Percentiles rank a stretch among this genome's conserved stretches.
phyloP scores from a whole-genome alignment of 257 asterid genomes.

The Phtheirospermum japonicum region DNA sequence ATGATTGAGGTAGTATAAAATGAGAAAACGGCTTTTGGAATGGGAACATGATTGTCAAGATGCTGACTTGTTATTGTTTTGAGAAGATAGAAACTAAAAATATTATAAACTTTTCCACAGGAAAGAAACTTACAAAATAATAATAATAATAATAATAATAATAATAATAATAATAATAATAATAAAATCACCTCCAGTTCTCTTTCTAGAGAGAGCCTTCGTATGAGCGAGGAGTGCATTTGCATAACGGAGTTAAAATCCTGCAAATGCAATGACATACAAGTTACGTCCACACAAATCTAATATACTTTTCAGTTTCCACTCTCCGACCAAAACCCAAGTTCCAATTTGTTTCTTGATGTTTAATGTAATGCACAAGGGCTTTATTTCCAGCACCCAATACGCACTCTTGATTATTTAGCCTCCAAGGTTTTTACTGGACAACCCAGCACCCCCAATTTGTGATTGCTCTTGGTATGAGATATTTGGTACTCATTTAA shows the following conservation, averaged over 20 bases:
- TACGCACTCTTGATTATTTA: too few relatives aligned
- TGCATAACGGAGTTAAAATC: slow-evolving; percentile 47
- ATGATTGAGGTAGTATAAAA: too few relatives aligned
- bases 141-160: background rate
- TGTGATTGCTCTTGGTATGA: background rate
- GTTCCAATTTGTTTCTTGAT: background rate
- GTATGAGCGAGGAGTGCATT: slow-evolving; percentile 79
- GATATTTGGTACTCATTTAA: background rate
- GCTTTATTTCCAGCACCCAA: background rate
- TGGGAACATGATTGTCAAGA: too few relatives aligned
- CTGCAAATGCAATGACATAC: slow-evolving; percentile 37
- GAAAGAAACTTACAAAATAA: background rate
- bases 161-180: background rate
- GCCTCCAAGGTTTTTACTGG: background rate
- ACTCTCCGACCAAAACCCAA: background rate
- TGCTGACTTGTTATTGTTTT: too few relatives aligned
- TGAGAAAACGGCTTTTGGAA: too few relatives aligned
- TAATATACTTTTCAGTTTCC: background rate
- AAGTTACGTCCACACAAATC: slow-evolving; percentile 18
- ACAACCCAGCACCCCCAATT: background rate
- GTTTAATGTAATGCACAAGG: background rate
- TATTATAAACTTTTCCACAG: background rate
- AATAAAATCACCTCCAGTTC: slow-evolving; percentile 64
- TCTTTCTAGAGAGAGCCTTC: slow-evolving; percentile 66
- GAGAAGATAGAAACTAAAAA: slow-evolving; percentile 9